A percentile compares a stretch with the other conserved stretches of the same genome.
Conservation (phyloP, 1,284 basidiomycete species). For the Ceratobasidium sp. region DNA sequence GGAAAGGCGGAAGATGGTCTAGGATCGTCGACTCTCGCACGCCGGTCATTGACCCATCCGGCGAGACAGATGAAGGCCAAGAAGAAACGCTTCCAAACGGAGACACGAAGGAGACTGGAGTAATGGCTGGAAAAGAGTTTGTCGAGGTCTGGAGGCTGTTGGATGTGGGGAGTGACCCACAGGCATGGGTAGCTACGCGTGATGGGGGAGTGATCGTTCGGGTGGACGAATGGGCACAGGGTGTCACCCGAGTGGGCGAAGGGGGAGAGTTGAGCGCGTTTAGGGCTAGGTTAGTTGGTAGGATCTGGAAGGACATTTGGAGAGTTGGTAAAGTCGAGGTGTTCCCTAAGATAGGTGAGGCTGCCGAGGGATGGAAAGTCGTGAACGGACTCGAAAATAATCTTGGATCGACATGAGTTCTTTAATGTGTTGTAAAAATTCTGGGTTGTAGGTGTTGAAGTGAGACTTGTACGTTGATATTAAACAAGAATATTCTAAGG, state of each 20-base stretch:
- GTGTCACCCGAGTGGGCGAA: not conserved
- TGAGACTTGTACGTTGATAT: not conserved
- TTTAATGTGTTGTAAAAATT: too few relatives aligned
- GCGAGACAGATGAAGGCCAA: slow-evolving; percentile 19
- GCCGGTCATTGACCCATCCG: not conserved
- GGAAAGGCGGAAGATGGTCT: slow-evolving; percentile 30
- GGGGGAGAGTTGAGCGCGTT: not conserved
- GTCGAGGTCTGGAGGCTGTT: slow-evolving; percentile 27
- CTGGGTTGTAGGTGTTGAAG: not conserved
- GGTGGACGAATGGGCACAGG: slow-evolving; percentile 22
- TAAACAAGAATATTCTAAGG: too few relatives aligned
- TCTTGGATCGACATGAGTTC: not conserved
- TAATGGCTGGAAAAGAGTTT: slow-evolving; percentile 15
- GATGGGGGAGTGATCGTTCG: slow-evolving; percentile 19
- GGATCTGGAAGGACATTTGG: slow-evolving; percentile 6
- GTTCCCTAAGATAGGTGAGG: slow-evolving; percentile 15
- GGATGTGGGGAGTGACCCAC: not conserved
- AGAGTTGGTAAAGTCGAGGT: not conserved
- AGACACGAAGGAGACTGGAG: slow-evolving; percentile 26
- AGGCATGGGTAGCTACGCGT: slow-evolving; percentile 2
- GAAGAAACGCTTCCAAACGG: slow-evolving; percentile 26
- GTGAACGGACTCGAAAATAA: not conserved
- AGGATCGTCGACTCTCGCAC: slow-evolving; percentile 20
- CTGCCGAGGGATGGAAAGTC: slow-evolving; percentile 5
- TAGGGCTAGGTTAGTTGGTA: not conserved